Evolutionary conservation across 345 rosid genomes (phyloP).

Genomic region (Eucalyptus polybractea): DNA sequence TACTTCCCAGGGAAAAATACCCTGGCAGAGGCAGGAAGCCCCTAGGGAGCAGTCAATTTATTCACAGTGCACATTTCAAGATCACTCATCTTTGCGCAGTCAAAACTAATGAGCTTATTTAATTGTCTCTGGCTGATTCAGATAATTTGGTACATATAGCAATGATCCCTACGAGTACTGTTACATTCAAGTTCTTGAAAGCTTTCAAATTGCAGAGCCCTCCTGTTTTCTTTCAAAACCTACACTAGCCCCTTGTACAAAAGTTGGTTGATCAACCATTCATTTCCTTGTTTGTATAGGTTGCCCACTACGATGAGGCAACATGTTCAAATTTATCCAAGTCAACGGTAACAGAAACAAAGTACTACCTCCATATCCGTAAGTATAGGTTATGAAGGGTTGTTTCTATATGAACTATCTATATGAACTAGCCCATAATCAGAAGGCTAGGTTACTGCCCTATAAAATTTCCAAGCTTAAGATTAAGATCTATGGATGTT

Average conservation of each 20-base stretch:
- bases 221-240: background rate
- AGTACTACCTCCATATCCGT: background rate
- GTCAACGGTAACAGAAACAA: background rate
- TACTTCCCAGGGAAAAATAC: too few species aligned
- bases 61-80: background rate
- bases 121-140: background rate
- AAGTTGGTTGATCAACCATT: background rate
- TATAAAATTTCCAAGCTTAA: background rate
- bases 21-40: too few species aligned
- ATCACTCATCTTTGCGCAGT: background rate
- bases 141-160: background rate
- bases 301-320: background rate
- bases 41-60: background rate
- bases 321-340: background rate
- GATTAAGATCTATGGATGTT: background rate
- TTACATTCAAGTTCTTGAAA: background rate
- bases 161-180: background rate
- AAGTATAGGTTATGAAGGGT: background rate
- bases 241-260: background rate
- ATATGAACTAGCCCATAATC: background rate
- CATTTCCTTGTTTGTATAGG: background rate
- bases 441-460: background rate
- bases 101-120: background rate
- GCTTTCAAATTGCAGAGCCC: background rate
- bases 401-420: background rate